Evolutionary conservation across 2,329 filamentous ascomycete species (phyloP).

Genomic region (Sarocladium brachiariae): DNA sequence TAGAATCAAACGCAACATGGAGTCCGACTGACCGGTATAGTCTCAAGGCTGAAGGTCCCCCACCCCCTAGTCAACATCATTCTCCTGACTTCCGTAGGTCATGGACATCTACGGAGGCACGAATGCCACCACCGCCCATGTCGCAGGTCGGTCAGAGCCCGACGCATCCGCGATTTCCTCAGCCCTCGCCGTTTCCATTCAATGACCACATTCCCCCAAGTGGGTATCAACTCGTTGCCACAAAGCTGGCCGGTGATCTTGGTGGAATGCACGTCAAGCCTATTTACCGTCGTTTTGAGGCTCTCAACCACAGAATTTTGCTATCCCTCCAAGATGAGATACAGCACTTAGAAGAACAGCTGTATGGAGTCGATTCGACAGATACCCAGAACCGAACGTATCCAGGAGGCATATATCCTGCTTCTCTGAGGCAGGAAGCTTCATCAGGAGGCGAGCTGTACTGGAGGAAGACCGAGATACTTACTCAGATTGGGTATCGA

Average conservation of each 20-base stretch:
- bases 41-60: not conserved
- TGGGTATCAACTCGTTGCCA: slow-evolving; percentile 58
- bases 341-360: slow-evolving; percentile 69
- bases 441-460: slow-evolving; percentile 50
- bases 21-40: not conserved
- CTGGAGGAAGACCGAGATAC: slow-evolving; percentile 51
- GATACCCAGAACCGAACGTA: slow-evolving; percentile 42
- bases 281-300: slow-evolving; percentile 77
- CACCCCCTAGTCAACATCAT: not conserved
- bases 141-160: slow-evolving; percentile 1
- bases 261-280: slow-evolving; percentile 36
- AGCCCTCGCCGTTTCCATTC: slow-evolving; percentile 8
- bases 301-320: slow-evolving; percentile 73
- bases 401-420: slow-evolving; percentile 39
- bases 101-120: not conserved
- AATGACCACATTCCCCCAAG: slow-evolving; percentile 38
- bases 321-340: slow-evolving; percentile 84
- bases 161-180: not conserved
- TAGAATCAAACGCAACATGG: not conserved
- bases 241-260: slow-evolving; percentile 34
- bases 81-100: not conserved
- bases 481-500: slow-evolving; percentile 59
- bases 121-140: slow-evolving; percentile 7
- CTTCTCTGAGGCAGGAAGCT: slow-evolving; percentile 52
- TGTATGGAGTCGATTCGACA: slow-evolving; percentile 58